Conservation (phyloP, 768 basidiomycete species). For the Hebeloma cylindrosporum region DNA sequence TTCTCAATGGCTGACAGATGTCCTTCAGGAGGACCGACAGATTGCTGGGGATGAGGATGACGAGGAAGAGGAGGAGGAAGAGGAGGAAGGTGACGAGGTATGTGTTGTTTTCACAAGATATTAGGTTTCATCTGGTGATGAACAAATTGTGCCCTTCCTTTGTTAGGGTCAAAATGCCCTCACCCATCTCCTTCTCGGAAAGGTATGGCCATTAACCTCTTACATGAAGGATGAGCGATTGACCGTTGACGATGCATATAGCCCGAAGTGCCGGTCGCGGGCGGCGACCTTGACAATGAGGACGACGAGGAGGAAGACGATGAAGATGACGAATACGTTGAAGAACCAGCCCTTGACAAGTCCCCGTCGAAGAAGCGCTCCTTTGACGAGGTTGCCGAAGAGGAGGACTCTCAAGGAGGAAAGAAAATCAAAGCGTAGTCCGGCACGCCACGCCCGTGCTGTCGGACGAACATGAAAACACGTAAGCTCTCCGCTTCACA, state of each 20-base stretch:
- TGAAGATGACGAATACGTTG: constrained; percentile 35
- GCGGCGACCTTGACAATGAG: constrained; percentile 25
- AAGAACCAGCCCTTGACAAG: constrained; percentile 24
- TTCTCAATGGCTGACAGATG: constrained; percentile 1
- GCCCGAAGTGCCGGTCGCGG: constrained; percentile 30
- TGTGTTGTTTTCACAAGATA: not conserved
- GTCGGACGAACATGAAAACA: not conserved
- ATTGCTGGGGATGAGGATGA: constrained; percentile 25
- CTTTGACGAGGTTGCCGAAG: constrained; percentile 33
- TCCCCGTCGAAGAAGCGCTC: constrained; percentile 35
- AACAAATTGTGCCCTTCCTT: not conserved
- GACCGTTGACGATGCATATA: constrained; percentile 10
- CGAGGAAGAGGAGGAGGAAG: constrained; percentile 26
- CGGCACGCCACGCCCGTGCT: not conserved
- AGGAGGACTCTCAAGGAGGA: constrained; percentile 31
- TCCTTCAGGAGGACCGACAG: constrained; percentile 21
- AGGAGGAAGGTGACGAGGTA: constrained; percentile 17
- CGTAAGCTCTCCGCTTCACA: not conserved
- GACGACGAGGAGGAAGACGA: constrained; percentile 25
- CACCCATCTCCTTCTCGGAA: constrained; percentile 30
- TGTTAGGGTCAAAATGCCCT: constrained; percentile 19
- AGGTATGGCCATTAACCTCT: constrained; percentile 20
- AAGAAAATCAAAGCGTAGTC: constrained; percentile 44
- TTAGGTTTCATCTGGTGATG: not conserved
- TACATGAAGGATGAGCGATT: not conserved